Base-by-base conservation (phyloP, 805 yeast species). In the Tetrapisispora pingtungensis region DNA sequence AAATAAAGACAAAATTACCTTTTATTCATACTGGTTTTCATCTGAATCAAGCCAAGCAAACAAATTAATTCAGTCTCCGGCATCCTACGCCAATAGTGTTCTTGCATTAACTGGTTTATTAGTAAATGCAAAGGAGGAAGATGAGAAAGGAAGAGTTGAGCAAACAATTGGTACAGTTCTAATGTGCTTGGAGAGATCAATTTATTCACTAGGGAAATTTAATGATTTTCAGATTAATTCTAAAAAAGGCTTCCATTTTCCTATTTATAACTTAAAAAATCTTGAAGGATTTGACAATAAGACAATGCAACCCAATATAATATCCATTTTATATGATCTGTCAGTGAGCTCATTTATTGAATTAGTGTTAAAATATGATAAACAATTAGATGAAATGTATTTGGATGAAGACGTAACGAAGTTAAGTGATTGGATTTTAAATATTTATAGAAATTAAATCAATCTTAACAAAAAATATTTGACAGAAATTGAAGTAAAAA, bases 391-490 rank as follows among this genome's bases (percentile, higher is more conserved):
- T 56, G 87, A 81, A 52, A 71, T 82, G 50, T 70, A 77, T 22
- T 65, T 84, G 36, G 71, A 76, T 42, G 76, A 81, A 4, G 77
- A 77, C 37, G 84, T 83, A 4, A 76, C 76, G 54, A 77, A 75
- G 49, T 66, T 83, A 49, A 86, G 85, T n/a, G 80, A 80, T 56
- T 78, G 85, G 81, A 82, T 83, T 26, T 71, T 80, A 44, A 87
- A 81, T 14, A 24, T 36, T n/a, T 36, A 39, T 17, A 26, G 19
- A 2, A 19, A 22, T 33, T 22, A 30, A 20, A 26, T 7, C 15
- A 5, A 13, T 7, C 15, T 13, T 10, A 30, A 13, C 5, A 13
- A 30, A 13, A 30, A 13, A 30, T 30, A 30, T 30, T 13, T 6
- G 10, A 7, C n/a, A n/a, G n/a, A n/a, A n/a, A n/a, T n/a, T n/a